Percentiles rank a stretch among this genome's conserved stretches.
These are phyloP conservation scores for Neopestalotiopsis sp. DNA, from an alignment of 2,329 filamentous ascomycete species.

Conservation along the genomic window DNA sequence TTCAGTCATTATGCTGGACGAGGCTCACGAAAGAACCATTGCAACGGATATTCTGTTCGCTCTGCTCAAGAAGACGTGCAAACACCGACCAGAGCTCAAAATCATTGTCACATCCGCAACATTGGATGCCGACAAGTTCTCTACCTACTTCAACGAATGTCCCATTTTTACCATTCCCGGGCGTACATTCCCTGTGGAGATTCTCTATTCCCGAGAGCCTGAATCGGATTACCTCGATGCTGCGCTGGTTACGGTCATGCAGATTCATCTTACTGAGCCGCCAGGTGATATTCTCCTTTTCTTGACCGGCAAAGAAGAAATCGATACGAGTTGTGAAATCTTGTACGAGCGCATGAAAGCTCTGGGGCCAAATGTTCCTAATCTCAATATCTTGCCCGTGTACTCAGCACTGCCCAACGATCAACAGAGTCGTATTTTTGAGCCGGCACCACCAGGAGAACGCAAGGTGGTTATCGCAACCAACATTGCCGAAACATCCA, in stretches of 20 bases:
- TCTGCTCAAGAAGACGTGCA: conserved; percentile 89
- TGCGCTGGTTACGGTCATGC: conserved; percentile 95
- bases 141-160: conserved; percentile 91
- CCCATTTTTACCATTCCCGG: conserved; percentile 97
- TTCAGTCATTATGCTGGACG: conserved; percentile 96
- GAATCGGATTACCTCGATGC: conserved; percentile 96
- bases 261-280: conserved; percentile 93
- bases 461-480: conserved; percentile 97
- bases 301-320: conserved; percentile 96
- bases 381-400: conserved; percentile 92
- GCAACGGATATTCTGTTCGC: conserved; percentile 95
- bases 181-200: conserved; percentile 92
- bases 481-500: conserved; percentile 97
- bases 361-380: conserved; percentile 85
- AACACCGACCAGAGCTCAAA: conserved; percentile 84
- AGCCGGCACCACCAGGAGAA: conserved; percentile 83
- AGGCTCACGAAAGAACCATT: conserved; percentile 97
- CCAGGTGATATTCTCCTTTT: conserved; percentile 95
- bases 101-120: conserved; percentile 97
- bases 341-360: conserved; percentile 96
- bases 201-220: conserved; percentile 93
- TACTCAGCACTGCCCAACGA: conserved; percentile 93
- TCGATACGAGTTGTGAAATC: conserved; percentile 93
- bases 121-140: conserved; percentile 96
- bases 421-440: conserved; percentile 93